Conservation (phyloP, 371 early-diverging fungal genomes). For the Mucor lusitanicus region DNA sequence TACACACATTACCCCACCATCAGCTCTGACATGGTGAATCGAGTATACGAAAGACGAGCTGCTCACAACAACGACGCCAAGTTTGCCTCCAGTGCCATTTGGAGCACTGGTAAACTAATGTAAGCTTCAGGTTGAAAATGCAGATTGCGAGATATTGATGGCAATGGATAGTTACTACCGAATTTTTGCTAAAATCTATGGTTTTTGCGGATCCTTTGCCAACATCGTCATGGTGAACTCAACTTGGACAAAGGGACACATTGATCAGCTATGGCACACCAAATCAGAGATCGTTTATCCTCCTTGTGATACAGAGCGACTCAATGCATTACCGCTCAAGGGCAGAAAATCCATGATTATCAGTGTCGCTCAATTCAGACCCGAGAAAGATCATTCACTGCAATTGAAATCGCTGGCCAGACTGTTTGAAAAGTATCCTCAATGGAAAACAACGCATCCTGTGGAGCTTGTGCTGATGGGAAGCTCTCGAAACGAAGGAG, state of each 20-base stretch:
- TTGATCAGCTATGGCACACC: constrained; percentile 73
- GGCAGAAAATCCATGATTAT: constrained; percentile 64
- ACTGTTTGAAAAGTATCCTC: constrained; percentile 53
- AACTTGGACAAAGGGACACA: constrained; percentile 93
- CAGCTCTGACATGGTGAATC: constrained; percentile 92
- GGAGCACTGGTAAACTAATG: constrained; percentile 69
- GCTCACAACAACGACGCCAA: constrained; percentile 67
- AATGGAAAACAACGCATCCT: constrained; percentile 34
- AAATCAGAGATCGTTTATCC: constrained; percentile 83
- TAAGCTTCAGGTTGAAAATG: constrained; percentile 30
- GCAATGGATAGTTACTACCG: constrained; percentile 69
- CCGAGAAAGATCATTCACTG: constrained; percentile 90
- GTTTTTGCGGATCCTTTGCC: constrained; percentile 77
- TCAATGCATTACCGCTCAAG: constrained; percentile 53
- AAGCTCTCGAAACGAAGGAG: constrained; percentile 81
- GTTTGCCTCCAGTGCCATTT: constrained; percentile 58
- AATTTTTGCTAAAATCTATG: constrained; percentile 75
- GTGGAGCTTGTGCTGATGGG: constrained; percentile 70
- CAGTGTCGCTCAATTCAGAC: constrained; percentile 94
- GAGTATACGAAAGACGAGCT: constrained; percentile 68
- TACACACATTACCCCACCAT: constrained; percentile 97
- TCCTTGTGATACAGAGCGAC: constrained; percentile 84
- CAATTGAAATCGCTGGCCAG: constrained; percentile 78
- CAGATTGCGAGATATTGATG: background rate
- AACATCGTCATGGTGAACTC: constrained; percentile 89